A percentile compares a stretch with the other conserved stretches of the same genome.
These are phyloP conservation scores for Aspergillus sclerotioniger DNA, from an alignment of 495 filamentous ascomycete species.

Conservation along the genomic window DNA sequence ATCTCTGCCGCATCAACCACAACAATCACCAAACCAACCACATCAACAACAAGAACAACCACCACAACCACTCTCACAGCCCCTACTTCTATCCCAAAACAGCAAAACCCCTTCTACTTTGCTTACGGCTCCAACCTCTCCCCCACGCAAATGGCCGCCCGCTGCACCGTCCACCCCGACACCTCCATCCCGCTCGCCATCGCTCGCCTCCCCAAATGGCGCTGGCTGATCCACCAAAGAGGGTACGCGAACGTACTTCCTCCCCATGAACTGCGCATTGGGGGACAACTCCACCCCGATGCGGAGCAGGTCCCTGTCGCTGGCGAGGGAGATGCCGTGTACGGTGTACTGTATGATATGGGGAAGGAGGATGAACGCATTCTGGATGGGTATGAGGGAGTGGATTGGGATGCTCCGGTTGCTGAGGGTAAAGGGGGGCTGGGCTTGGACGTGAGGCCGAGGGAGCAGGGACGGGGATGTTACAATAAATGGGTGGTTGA, in stretches of 20 bases:
- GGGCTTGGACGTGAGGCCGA: slow-evolving; percentile 40
- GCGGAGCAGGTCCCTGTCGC: slow-evolving; percentile 21
- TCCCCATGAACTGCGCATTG: slow-evolving; percentile 27
- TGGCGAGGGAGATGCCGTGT: slow-evolving; percentile 39
- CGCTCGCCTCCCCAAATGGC: slow-evolving; percentile 49
- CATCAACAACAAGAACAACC: not conserved
- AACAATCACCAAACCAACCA: no score
- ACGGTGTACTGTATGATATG: slow-evolving; percentile 62
- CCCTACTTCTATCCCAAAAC: slow-evolving; percentile 7
- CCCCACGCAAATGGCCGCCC: slow-evolving; percentile 59
- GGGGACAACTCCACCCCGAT: slow-evolving; percentile 18
- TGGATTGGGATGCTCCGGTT: slow-evolving; percentile 26
- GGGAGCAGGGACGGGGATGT: slow-evolving; percentile 33
- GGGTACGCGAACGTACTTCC: slow-evolving; percentile 71
- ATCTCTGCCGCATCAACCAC: slow-evolving; percentile 4
- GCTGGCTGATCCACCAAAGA: slow-evolving; percentile 64
- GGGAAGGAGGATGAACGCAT: slow-evolving; percentile 33
- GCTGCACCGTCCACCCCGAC: slow-evolving; percentile 54
- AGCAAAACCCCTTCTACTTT: slow-evolving; percentile 54
- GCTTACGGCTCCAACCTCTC: slow-evolving; percentile 75
- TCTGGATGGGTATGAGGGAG: slow-evolving; percentile 43
- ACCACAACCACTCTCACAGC: not conserved
- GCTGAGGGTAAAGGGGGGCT: slow-evolving; percentile 20
- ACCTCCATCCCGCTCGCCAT: slow-evolving; percentile 49
- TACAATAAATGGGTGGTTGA: slow-evolving; percentile 44